Percentiles rank a stretch among this genome's conserved stretches.
Evolutionary conservation across 352 stramenopile species (phyloP).

Genomic region (Phytophthora europaea): DNA sequence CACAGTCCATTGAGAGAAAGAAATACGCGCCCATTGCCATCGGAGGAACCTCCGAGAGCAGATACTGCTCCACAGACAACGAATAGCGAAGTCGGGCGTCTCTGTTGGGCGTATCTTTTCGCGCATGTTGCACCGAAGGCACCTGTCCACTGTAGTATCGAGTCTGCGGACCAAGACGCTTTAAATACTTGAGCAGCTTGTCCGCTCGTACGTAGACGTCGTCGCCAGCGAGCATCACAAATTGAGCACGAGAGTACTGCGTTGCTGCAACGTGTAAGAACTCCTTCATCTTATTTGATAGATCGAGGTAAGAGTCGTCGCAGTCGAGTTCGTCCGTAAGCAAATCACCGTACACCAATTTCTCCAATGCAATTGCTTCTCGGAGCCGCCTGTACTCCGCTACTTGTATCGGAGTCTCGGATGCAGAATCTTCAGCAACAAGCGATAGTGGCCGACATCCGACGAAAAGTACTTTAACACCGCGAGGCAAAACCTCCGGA

Average conservation of each 20-base stretch:
- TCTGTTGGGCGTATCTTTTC: constrained; percentile 27
- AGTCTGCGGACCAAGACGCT: constrained; percentile 9
- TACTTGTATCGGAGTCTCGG: neutral
- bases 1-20: constrained; percentile 53
- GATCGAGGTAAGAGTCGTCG: constrained; percentile 48
- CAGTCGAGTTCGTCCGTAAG: constrained; percentile 56
- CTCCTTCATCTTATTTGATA: constrained; percentile 60
- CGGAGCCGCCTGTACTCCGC: neutral
- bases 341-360: constrained; percentile 44
- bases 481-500: constrained; percentile 1
- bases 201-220: constrained; percentile 55
- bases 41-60: constrained; percentile 40
- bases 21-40: constrained; percentile 52
- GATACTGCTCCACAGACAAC: constrained; percentile 39
- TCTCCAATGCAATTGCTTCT: constrained; percentile 40
- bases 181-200: neutral
- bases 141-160: constrained; percentile 22
- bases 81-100: constrained; percentile 28
- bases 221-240: constrained; percentile 59
- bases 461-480: constrained; percentile 27
- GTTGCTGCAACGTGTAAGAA: constrained; percentile 51
- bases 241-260: constrained; percentile 23
- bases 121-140: constrained; percentile 5
- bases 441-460: constrained; percentile 24
- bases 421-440: neutral